A percentile compares a stretch with the other conserved stretches of the same genome.
Evolutionary conservation across 2,329 filamentous ascomycete species (phyloP).

Genomic region (Pyrenophora teres): DNA sequence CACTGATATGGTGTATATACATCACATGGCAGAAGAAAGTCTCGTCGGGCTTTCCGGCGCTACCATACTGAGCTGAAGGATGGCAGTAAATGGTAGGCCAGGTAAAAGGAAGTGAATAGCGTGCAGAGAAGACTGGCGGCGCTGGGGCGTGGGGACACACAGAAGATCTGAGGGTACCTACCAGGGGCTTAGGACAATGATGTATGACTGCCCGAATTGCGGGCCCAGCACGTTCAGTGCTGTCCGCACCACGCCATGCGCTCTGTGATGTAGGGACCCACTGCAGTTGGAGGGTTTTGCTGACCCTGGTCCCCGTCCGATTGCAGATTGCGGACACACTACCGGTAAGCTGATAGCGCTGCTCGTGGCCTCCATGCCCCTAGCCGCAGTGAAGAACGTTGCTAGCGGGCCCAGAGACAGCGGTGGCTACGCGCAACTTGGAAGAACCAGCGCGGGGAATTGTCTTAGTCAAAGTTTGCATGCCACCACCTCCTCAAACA

Average conservation of each 20-base stretch:
- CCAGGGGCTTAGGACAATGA: conserved; percentile 25
- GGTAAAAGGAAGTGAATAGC: conserved; percentile 5
- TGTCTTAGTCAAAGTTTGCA: not conserved
- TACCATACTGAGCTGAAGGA: conserved; percentile 27
- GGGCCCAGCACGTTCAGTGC: conserved; percentile 16
- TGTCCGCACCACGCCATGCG: conserved; percentile 9
- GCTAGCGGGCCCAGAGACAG: not conserved
- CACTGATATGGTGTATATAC: conserved; percentile 5
- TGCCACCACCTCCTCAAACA: not conserved
- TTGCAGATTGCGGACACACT: conserved; percentile 3
- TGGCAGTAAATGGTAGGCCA: not conserved
- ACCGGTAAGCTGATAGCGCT: conserved; percentile 2
- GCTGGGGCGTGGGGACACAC: not conserved
- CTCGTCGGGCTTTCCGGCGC: conserved; percentile 7
- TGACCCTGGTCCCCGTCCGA: conserved; percentile 13
- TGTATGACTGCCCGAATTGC: conserved; percentile 23
- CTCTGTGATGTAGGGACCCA: conserved; percentile 17
- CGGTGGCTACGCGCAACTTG: conserved; percentile 6
- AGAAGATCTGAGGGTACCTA: conserved; percentile 8
- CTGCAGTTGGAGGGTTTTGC: conserved; percentile 14
- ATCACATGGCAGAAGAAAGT: conserved; percentile 19
- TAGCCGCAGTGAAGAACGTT: conserved; percentile 8
- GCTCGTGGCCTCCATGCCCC: conserved; percentile 7
- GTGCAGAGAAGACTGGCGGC: conserved; percentile 5
- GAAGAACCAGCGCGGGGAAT: not conserved